Base-by-base conservation (phyloP, 2,329 filamentous ascomycete species). In the Purpureocillium lavendulum region DNA sequence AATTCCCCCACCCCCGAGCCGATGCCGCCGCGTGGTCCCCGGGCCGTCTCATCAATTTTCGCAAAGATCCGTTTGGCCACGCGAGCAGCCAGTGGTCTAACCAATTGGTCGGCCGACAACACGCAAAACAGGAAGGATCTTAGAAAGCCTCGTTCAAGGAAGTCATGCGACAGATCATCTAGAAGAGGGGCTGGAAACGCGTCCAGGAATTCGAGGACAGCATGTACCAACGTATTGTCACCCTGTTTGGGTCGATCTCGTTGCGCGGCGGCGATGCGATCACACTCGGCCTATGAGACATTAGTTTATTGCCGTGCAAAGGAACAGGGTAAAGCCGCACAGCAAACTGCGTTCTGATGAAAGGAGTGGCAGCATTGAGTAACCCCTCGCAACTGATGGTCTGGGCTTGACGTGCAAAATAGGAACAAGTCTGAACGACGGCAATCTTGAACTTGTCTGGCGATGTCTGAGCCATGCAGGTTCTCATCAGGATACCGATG, bases 401-500 rank as follows among this genome's bases (percentile, higher is more conserved):
- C 45, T 73, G 64, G 4, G 63, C 58, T 42, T 75, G 66, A 37
- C 69, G 66, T 8, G 77, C 75, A 57, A 82, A 80, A 52, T 81
- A 75, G 30, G 73, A 71, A 49, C 78, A 82, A 10, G 72, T 74
- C 52, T 78, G 75, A 16, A 82, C 69, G 18, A 77, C 67, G 8
- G 79, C 75, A 34, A 81, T 67, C 54, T 80, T 81, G 57, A 81
- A 82, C 38, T 63, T 68, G 38, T 68, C 61, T 8, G 80, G 77
- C 2, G 79, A 65, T 39, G 65, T 68, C n/a, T 70, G 58, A 29
- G 71, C 65, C 35, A 82, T 67, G 46, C 80, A 83, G 8, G 64
- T 61, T 35, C 74, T 69, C 4, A 72, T 65, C 12, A 84, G 65
- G 16, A 67, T 69, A 33, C 76, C 74, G 36, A 79, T 66, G 42